phyloP scores from a whole-genome alignment of 257 asterid species.

The Perilla frutescens region DNA sequence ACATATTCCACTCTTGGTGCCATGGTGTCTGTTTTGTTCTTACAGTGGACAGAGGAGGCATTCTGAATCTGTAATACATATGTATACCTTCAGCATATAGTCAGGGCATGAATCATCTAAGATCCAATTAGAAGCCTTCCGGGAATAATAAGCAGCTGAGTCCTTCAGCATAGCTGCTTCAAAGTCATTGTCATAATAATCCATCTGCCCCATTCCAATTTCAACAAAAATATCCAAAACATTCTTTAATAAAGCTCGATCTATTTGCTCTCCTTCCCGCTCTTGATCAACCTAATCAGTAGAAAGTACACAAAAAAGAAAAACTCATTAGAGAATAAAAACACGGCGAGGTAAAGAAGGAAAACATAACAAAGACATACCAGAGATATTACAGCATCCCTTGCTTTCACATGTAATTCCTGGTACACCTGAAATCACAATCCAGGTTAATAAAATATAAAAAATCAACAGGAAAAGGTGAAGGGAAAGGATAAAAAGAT shows the following conservation, averaged over 20 bases:
- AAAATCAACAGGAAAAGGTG: background rate
- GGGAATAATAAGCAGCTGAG: slow-evolving; percentile 64
- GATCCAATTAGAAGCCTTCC: slow-evolving; percentile 74
- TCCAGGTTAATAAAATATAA: slow-evolving; percentile 32
- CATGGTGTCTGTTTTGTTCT: slow-evolving; percentile 9
- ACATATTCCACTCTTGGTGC: background rate
- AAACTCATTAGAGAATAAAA: slow-evolving; percentile 24
- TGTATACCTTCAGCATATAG: slow-evolving; percentile 56
- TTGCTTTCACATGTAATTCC: slow-evolving; percentile 77
- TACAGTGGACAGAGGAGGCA: background rate
- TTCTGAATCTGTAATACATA: background rate
- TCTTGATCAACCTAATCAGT: slow-evolving; percentile 62
- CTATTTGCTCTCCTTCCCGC: slow-evolving; percentile 75
- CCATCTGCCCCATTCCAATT: slow-evolving; percentile 73
- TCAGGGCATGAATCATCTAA: slow-evolving; percentile 67
- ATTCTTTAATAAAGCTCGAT: slow-evolving; percentile 55
- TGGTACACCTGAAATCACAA: slow-evolving; percentile 70
- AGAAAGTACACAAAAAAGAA: slow-evolving; percentile 4
- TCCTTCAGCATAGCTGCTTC: slow-evolving; percentile 60
- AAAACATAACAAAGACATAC: slow-evolving; percentile 25
- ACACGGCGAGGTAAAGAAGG: background rate
- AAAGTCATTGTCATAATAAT: slow-evolving; percentile 57
- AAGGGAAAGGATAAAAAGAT: background rate
- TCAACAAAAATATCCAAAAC: slow-evolving; percentile 68
- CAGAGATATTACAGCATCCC: slow-evolving; percentile 85